phyloP scores from a whole-genome alignment of 441 rosid genomes.

The Mallotus repandus region DNA sequence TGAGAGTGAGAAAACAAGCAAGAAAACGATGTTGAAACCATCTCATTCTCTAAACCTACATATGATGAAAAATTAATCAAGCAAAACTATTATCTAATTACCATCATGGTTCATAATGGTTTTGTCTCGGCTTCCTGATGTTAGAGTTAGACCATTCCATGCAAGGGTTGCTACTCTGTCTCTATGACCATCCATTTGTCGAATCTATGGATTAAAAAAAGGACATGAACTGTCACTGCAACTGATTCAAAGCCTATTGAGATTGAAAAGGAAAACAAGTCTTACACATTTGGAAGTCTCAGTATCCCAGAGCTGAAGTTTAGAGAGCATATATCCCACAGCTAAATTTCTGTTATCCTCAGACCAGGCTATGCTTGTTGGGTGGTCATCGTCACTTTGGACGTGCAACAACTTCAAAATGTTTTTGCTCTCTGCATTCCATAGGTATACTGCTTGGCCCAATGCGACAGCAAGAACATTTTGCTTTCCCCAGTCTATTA shows the following conservation, averaged over 20 bases:
- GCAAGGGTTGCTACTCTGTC: constrained; percentile 38
- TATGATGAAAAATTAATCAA: background rate
- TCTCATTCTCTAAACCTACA: background rate
- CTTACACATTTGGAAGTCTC: constrained; percentile 50
- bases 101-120: constrained; percentile 49
- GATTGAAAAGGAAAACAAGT: background rate
- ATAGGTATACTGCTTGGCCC: constrained; percentile 35
- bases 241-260: background rate
- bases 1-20: background rate
- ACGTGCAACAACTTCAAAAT: constrained; percentile 25
- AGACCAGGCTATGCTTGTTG: constrained; percentile 50
- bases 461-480: constrained; percentile 46
- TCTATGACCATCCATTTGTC: constrained; percentile 40
- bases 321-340: constrained; percentile 41
- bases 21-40: background rate
- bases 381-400: constrained; percentile 28
- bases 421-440: constrained; percentile 33
- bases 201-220: constrained; percentile 26
- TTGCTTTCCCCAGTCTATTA: constrained; percentile 53
- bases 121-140: constrained; percentile 52
- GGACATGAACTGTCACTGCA: background rate
- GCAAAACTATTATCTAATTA: constrained; percentile 12
- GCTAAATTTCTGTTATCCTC: constrained; percentile 38
- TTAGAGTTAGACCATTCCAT: constrained; percentile 43
- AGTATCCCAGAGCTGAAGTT: constrained; percentile 47